Base-by-base conservation (phyloP, 352 stramenopile species). In the Blastocystis sp. region DNA sequence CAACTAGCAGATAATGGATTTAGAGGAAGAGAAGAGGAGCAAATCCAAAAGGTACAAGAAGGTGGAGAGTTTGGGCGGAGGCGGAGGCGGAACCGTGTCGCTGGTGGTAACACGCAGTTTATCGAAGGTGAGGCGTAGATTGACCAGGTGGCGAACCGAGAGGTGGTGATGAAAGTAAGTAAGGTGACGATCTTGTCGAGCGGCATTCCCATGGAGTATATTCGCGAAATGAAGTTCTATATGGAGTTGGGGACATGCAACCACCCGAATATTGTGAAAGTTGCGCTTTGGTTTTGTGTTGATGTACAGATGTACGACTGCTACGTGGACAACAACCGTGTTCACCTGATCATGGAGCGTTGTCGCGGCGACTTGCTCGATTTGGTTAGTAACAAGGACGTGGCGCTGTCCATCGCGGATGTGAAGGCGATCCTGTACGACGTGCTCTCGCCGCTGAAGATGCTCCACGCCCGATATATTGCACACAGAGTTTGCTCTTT, bases 191-290 rank as follows among this genome's bases (percentile, higher is more conserved):
- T 41, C 38, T 56, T 28, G 23, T 66, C 66, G 28, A 66, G 66
- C 48, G 74, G 74, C 34, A 52, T 84, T 64, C 45, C 45, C n/a
- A 84, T 84, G 74, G 74, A 84, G 43, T 67, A 84, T 45, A 38
- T 84, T 66, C 74, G 74, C 45, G 74, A 84, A 67, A n/a, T 84
- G 11, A 84, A 84, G 60, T 84, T 84, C 45, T 84, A 69, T 56
- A 70, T 53, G 0, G 74, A 84, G 43, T 45, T 84, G 2, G 48
- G 45, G 4, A 28, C 48, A 48, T 28, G 14, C 38, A 62, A 84
- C 45, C 74, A 84, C 28, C 74, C 74, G n/a, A 84, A 84, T 21
- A 67, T 84, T 70, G 34, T 84, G 34, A 66, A 69, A 52, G 74
- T 84, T 69, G 4, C 2, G 28, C 28, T 59, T 60, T 34, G 41